A percentile compares a stretch with the other conserved stretches of the same genome.
Conservation (phyloP, 2,329 filamentous ascomycete genomes). For the Phialophora macrospora region DNA sequence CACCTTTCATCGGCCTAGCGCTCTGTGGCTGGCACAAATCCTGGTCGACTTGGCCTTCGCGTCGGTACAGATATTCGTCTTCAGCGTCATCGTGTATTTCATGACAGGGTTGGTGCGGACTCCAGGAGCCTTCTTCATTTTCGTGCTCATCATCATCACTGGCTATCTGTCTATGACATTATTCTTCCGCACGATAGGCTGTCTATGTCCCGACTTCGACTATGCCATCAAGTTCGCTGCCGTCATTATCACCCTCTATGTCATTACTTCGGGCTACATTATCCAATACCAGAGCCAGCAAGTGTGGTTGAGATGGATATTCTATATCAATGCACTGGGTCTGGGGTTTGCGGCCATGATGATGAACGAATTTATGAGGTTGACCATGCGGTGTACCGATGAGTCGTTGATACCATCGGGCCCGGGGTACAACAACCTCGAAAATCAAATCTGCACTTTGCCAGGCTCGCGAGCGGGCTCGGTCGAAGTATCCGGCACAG, state of each 20-base stretch:
- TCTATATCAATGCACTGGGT: slow-evolving; percentile 75
- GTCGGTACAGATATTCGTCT: slow-evolving; percentile 71
- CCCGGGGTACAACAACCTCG: slow-evolving; percentile 69
- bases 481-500: slow-evolving; percentile 64
- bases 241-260: slow-evolving; percentile 78
- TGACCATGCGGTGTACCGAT: slow-evolving; percentile 70
- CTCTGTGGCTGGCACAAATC: slow-evolving; percentile 82
- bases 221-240: slow-evolving; percentile 83
- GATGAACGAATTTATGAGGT: slow-evolving; percentile 79
- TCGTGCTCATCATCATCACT: slow-evolving; percentile 71
- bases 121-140: slow-evolving; percentile 78
- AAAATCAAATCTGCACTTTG: slow-evolving; percentile 80
- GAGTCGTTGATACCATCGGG: slow-evolving; percentile 74
- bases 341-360: slow-evolving; percentile 78
- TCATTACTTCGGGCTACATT: slow-evolving; percentile 80
- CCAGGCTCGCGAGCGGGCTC: slow-evolving; percentile 72
- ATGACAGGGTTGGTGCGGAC: slow-evolving; percentile 72
- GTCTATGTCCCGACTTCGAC: slow-evolving; percentile 78
- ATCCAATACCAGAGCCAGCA: slow-evolving; percentile 78
- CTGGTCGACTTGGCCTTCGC: slow-evolving; percentile 70
- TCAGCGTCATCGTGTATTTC: slow-evolving; percentile 78
- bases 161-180: slow-evolving; percentile 75
- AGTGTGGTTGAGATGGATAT: slow-evolving; percentile 79
- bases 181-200: slow-evolving; percentile 77
- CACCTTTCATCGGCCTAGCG: slow-evolving; percentile 80